phyloP scores from a whole-genome alignment of 345 rosid species.

The Eutrema japonicum region DNA sequence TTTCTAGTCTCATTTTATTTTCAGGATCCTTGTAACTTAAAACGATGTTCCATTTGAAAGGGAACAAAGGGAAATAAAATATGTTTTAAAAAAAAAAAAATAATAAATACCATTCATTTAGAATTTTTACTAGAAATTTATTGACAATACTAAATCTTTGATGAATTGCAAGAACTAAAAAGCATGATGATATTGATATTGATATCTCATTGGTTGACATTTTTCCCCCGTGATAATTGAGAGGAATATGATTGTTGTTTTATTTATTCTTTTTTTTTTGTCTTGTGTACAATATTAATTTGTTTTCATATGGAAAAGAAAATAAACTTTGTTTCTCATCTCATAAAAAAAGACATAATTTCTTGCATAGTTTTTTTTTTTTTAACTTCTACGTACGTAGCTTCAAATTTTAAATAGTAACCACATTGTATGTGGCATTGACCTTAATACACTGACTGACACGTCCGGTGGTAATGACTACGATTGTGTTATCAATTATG shows the following conservation, averaged over 20 bases:
- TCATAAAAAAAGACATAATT: not conserved
- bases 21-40: too few relatives aligned
- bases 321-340: not conserved
- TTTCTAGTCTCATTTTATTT: too few relatives aligned
- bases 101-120: not conserved
- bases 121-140: not conserved
- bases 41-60: too few relatives aligned
- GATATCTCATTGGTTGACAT: conserved; percentile 6
- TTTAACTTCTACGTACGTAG: not conserved
- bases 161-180: conserved; percentile 3
- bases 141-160: too few relatives aligned
- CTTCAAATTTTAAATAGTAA: not conserved
- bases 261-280: conserved; percentile 33
- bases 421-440: too few relatives aligned
- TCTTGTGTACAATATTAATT: conserved; percentile 22
- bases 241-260: conserved; percentile 28
- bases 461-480: not conserved
- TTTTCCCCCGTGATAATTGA: conserved; percentile 32
- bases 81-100: not conserved
- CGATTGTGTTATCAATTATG: conserved; percentile 2
- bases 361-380: not conserved
- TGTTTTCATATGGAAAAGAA: not conserved
- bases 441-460: not conserved
- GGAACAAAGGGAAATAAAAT: too few relatives aligned
- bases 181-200: not conserved